These are phyloP conservation scores for Penicillium sp. DNA, from an alignment of 2,329 filamentous ascomycete genomes.

Conservation along the genomic window DNA sequence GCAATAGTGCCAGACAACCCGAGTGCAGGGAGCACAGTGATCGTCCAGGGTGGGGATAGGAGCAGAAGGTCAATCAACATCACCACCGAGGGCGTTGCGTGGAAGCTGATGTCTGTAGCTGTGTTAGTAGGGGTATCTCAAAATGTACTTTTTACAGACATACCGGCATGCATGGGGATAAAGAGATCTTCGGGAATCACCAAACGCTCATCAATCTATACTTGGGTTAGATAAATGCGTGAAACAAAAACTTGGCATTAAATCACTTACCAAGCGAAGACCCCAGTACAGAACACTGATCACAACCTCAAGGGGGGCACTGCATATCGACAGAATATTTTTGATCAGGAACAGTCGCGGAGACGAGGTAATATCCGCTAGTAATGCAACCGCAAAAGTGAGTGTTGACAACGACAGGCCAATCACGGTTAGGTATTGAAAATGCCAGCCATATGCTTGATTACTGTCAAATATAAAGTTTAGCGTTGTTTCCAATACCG, in stretches of 20 bases:
- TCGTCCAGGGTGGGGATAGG: conserved; percentile 60
- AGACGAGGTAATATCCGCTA: conserved; percentile 56
- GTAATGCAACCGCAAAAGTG: conserved; percentile 53
- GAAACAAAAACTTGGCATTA: not conserved
- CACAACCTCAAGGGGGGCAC: conserved; percentile 59
- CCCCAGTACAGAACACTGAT: conserved; percentile 62
- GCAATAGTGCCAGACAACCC: conserved; percentile 51
- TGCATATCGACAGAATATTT: conserved; percentile 56
- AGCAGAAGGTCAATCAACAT: conserved; percentile 56
- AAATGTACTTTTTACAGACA: conserved; percentile 26
- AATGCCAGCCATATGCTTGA: conserved; percentile 62
- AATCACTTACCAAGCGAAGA: conserved; percentile 47
- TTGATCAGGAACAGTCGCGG: conserved; percentile 54
- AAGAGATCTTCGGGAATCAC: conserved; percentile 48
- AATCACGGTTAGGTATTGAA: conserved; percentile 64
- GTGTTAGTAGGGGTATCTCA: not conserved
- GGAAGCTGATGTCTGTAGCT: conserved; percentile 44
- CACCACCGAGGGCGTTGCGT: conserved; percentile 53
- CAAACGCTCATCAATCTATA: conserved; percentile 45
- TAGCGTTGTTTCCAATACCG: not conserved
- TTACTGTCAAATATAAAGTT: conserved; percentile 40
- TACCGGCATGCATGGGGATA: conserved; percentile 39
- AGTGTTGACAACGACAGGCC: conserved; percentile 55
- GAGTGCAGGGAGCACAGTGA: conserved; percentile 52
- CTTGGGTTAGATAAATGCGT: conserved; percentile 1